phyloP scores from a whole-genome alignment of 305 asterid species.

The Fraxinus sp. region DNA sequence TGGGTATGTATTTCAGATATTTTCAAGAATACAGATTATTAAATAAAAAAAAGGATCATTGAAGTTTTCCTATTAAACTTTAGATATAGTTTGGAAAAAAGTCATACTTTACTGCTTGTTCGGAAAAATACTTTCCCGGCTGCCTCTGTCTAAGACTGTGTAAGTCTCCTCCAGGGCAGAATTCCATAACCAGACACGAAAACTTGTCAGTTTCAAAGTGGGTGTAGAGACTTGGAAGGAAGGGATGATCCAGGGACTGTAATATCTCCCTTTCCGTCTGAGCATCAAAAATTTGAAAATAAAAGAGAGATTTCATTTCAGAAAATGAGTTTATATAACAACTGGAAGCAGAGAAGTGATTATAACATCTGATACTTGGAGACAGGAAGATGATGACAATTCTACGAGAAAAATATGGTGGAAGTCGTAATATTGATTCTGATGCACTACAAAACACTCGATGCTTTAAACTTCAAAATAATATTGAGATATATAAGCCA shows the following conservation, averaged over 20 bases:
- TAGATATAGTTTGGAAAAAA: conserved; percentile 1
- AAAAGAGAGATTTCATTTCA: background rate
- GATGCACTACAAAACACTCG: background rate
- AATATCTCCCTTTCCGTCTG: conserved; percentile 53
- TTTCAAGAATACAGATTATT: background rate
- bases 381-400: background rate
- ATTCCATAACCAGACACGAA: conserved; percentile 58
- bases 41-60: background rate
- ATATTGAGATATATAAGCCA: background rate
- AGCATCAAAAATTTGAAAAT: conserved; percentile 12
- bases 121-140: conserved; percentile 51
- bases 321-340: background rate
- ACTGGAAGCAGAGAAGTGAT: background rate
- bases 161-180: conserved; percentile 59
- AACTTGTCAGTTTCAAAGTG: conserved; percentile 52
- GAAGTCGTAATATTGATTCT: background rate
- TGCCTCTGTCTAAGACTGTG: conserved; percentile 54
- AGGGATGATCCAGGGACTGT: conserved; percentile 55
- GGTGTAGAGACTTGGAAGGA: conserved; percentile 45
- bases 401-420: background rate
- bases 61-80: background rate
- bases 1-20: background rate
- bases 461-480: background rate
- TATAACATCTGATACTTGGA: background rate
- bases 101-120: conserved; percentile 54